These are phyloP conservation scores for Mrakia gelida DNA, from an alignment of 768 basidiomycete genomes.

Conservation along the genomic window DNA sequence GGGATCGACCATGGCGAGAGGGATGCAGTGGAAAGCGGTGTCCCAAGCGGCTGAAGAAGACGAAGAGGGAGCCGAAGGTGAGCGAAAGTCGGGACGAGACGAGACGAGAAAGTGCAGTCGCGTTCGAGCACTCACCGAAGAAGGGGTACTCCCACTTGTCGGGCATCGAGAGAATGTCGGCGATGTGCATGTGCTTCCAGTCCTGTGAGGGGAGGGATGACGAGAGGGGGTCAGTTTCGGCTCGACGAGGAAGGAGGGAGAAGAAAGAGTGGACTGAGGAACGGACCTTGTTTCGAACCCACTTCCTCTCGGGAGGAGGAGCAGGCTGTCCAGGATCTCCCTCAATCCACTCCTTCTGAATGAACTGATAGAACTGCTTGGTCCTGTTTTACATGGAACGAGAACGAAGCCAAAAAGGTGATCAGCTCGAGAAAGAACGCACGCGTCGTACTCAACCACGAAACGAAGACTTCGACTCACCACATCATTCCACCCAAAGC, in stretches of 20 bases:
- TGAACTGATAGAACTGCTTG: constrained; percentile 94
- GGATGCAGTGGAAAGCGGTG: constrained; percentile 98
- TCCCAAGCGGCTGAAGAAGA: constrained; percentile 57
- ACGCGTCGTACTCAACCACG: neutral
- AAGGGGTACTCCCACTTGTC: constrained; percentile 99
- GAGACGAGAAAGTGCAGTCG: neutral
- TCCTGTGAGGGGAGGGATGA: constrained; percentile 54
- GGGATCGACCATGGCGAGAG: constrained; percentile 91
- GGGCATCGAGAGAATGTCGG: constrained; percentile 96
- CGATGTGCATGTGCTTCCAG: constrained; percentile 93
- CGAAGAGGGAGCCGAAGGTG: too few relatives aligned
- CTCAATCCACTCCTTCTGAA: constrained; percentile 92
- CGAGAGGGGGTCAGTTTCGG: neutral
- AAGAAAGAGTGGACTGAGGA: neutral
- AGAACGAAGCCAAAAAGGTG: too few relatives aligned
- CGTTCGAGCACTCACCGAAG: constrained; percentile 55
- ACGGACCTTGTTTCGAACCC: constrained; percentile 72
- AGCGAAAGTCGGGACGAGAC: neutral
- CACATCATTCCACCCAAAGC: constrained; percentile 95
- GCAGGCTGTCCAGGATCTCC: constrained; percentile 94
- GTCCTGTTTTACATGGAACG: constrained; percentile 48
- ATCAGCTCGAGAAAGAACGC: neutral
- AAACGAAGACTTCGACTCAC: constrained; percentile 44
- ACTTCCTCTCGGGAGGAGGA: constrained; percentile 83
- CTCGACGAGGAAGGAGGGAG: neutral